Conservation (phyloP, 305 asterid species). For the Fraxinus nigra region DNA sequence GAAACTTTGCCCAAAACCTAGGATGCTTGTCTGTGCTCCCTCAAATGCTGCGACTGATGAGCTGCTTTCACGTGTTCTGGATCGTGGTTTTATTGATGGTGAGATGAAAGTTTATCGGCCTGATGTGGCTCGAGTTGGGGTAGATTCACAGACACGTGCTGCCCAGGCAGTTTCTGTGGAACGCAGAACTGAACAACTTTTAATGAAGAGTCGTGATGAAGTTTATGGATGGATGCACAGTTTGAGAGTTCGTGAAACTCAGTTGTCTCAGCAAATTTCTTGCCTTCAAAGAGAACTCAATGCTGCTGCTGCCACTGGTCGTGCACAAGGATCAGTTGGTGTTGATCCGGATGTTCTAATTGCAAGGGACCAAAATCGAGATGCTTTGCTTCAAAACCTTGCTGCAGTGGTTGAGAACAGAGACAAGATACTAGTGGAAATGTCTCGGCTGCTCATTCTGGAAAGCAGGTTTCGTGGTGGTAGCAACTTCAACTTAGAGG, state of each 20-base stretch:
- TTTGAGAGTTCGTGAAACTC: conserved; percentile 73
- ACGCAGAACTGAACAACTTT: conserved; percentile 90
- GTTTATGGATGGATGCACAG: conserved; percentile 87
- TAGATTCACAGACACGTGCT: conserved; percentile 96
- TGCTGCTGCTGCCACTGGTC: conserved; percentile 70
- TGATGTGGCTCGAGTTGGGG: conserved; percentile 97
- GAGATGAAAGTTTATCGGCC: conserved; percentile 99
- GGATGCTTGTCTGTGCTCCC: conserved; percentile 99
- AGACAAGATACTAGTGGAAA: conserved; percentile 88
- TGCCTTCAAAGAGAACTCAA: conserved; percentile 85
- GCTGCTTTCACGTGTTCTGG: conserved; percentile 92
- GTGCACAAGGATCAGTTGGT: conserved; percentile 96
- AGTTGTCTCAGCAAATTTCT: conserved; percentile 84
- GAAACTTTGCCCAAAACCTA: conserved; percentile 95
- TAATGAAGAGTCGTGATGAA: conserved; percentile 81
- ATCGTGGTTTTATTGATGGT: conserved; percentile 98
- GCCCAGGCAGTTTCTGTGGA: conserved; percentile 99
- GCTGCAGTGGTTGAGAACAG: conserved; percentile 95
- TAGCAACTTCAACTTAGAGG: conserved; percentile 79
- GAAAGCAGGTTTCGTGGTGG: conserved; percentile 82
- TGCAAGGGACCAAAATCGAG: conserved; percentile 96
- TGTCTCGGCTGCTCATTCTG: conserved; percentile 85
- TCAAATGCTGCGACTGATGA: conserved; percentile 99
- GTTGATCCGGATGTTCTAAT: conserved; percentile 93
- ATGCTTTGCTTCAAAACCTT: conserved; percentile 70